Conservation (phyloP, 2,329 filamentous ascomycete genomes). For the Pseudogymnoascus sp. region DNA sequence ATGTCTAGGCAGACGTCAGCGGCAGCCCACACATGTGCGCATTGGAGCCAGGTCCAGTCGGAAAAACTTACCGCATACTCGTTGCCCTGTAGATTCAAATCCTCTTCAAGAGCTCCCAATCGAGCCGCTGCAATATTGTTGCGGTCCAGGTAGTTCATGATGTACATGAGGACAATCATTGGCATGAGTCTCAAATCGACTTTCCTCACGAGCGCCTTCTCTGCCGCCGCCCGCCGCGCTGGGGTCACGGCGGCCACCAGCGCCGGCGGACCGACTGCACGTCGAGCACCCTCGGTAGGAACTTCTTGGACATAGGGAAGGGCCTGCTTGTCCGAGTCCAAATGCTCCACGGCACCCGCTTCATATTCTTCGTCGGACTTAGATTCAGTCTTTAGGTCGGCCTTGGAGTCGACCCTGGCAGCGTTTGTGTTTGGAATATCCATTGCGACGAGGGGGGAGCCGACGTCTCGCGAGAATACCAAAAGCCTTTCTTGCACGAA, state of each 20-base stretch:
- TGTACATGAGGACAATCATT: constrained; percentile 63
- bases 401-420: neutral
- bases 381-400: neutral
- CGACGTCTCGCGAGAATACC: neutral
- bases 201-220: constrained; percentile 54
- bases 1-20: constrained; percentile 28
- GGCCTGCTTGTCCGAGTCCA: neutral
- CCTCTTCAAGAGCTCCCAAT: constrained; percentile 42
- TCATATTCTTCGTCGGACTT: neutral
- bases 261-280: neutral
- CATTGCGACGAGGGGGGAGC: neutral
- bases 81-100: constrained; percentile 34
- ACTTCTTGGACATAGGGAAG: neutral
- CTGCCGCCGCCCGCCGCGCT: constrained; percentile 45
- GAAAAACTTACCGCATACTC: constrained; percentile 34
- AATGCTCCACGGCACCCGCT: neutral
- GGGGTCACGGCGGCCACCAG: constrained; percentile 33
- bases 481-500: neutral
- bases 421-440: neutral
- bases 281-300: neutral
- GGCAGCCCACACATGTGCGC: neutral
- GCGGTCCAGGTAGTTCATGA: constrained; percentile 58
- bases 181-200: constrained; percentile 61
- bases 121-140: constrained; percentile 53
- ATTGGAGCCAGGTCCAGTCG: neutral